Evolutionary conservation across 371 early-diverging fungal species (phyloP), one percentile per base, ranked within the genome.

Genomic region (Entomophthora muscae): DNA sequence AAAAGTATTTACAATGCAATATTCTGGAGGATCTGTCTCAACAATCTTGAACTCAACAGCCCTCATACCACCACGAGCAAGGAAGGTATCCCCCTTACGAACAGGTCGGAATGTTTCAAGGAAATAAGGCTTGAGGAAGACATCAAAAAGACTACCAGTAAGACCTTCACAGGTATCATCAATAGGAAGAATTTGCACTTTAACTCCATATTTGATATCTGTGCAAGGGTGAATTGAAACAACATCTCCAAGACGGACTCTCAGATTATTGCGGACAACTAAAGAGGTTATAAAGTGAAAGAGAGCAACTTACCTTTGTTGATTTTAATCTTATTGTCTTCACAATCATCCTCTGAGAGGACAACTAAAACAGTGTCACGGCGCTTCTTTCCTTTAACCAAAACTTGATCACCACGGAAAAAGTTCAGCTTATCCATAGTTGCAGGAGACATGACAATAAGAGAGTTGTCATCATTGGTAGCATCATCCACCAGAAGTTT

Each of bases 41-140:
- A 98, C 91, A 28, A 99, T 91, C 80, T 99, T 99, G 83, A 99
- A 99, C 75, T 99, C 98, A 2, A 99, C 93, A 23, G 93, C 93
- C 65, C 98, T 79, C 94, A 93, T 97, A 70, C 95, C 97, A 63
- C 91, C 98, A 66, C 93, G 83, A 30, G 98, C 95, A 64, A 90
- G 77, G 82, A 98, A 98, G 53, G 85, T 73, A 74, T 96, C 95
- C 23, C 96, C 98, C 75, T 90, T 88, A 64, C 91, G 78, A 42
- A 99, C 89, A 53, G 97, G 98, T 68, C 98, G 80, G 73, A 93
- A 90, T 53, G 93, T 91, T 71, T 97, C 95, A 72, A 95, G 71
- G 75, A 98, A 99, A 75, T 98, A 98, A 24, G 95, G 95, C 78
- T 98, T 96, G 61, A 98, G 77, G 77, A 89, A 96, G 31, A 91